Conservation (phyloP, 129 eudicot species). For the Pulicaria dysenterica region DNA sequence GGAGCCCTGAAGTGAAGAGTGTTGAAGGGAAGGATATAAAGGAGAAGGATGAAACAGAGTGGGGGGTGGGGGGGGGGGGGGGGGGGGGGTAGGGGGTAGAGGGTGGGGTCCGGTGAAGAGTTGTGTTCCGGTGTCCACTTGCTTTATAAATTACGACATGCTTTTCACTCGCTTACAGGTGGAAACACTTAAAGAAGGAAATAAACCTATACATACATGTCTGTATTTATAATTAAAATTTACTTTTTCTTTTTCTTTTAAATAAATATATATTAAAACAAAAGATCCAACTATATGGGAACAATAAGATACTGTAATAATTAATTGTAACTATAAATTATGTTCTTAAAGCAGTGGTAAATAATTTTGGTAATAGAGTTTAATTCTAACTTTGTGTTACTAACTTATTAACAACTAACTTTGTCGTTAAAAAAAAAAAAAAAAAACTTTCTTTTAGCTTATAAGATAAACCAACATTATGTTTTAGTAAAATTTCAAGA, state of each 20-base stretch:
- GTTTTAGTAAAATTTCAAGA: too few relatives aligned
- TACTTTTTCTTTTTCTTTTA: neutral
- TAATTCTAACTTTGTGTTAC: too few relatives aligned
- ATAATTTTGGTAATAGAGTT: too few relatives aligned
- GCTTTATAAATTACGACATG: constrained; percentile 48
- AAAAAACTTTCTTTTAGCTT: too few relatives aligned
- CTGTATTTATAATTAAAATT: constrained; percentile 19
- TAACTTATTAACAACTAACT: too few relatives aligned
- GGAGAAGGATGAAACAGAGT: constrained; percentile 11
- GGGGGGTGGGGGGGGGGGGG: neutral
- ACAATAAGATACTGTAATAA: neutral
- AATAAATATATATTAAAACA: neutral
- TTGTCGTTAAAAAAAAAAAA: too few relatives aligned
- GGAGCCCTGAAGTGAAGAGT: constrained; percentile 41
- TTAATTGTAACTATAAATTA: neutral
- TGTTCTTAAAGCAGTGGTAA: neutral
- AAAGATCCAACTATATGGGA: constrained; percentile 7
- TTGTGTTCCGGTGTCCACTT: constrained; percentile 46
- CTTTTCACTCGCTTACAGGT: constrained; percentile 50
- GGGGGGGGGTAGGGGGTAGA: neutral
- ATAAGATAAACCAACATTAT: too few relatives aligned
- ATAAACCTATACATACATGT: constrained; percentile 10
- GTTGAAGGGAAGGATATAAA: constrained; percentile 33
- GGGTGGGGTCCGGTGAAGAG: constrained; percentile 32
- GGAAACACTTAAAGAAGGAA: constrained; percentile 27